Percentiles rank a stretch among this genome's conserved stretches.
Conservation (phyloP, 2,329 filamentous ascomycete genomes). For the Colletotrichum sojae region DNA sequence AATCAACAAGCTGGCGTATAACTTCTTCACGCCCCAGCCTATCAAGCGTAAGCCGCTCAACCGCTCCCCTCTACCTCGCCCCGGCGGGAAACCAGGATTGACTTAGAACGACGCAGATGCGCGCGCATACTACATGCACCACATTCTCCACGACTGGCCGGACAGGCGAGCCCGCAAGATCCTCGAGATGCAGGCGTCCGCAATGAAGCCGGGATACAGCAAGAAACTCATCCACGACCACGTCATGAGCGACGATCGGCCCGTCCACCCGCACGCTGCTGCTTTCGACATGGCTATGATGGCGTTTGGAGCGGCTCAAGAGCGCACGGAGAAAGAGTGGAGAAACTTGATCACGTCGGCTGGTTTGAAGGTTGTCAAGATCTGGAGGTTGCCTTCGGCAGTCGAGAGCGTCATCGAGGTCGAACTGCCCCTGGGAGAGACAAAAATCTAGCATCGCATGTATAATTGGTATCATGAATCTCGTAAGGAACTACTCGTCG, state of each 20-base stretch:
- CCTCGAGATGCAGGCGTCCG: slow-evolving; percentile 56
- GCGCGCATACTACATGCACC: slow-evolving; percentile 66
- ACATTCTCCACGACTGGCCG: slow-evolving; percentile 71
- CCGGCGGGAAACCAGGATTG: not conserved
- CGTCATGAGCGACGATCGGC: slow-evolving; percentile 51
- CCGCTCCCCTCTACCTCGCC: too few relatives aligned
- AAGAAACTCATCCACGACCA: slow-evolving; percentile 56
- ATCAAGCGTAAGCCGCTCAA: slow-evolving; percentile 39
- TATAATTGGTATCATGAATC: too few relatives aligned
- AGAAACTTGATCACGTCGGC: slow-evolving; percentile 4
- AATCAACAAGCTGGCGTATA: slow-evolving; percentile 45
- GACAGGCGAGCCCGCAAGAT: slow-evolving; percentile 59
- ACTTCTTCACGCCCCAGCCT: slow-evolving; percentile 57
- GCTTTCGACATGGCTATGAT: slow-evolving; percentile 19
- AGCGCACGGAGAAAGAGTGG: slow-evolving; percentile 30
- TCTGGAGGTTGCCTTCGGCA: slow-evolving; percentile 15
- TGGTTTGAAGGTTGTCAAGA: slow-evolving; percentile 29
- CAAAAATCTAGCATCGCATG: slow-evolving; percentile 49
- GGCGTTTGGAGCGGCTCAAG: slow-evolving; percentile 8
- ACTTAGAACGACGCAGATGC: slow-evolving; percentile 44
- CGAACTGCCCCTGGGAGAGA: not conserved
- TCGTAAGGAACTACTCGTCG: too few relatives aligned
- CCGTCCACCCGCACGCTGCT: slow-evolving; percentile 24
- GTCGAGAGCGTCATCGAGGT: slow-evolving; percentile 17
- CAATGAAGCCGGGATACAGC: slow-evolving; percentile 58